Base-by-base conservation (phyloP, 192 early-diverging fungal species). In the Linnemannia elongata region DNA sequence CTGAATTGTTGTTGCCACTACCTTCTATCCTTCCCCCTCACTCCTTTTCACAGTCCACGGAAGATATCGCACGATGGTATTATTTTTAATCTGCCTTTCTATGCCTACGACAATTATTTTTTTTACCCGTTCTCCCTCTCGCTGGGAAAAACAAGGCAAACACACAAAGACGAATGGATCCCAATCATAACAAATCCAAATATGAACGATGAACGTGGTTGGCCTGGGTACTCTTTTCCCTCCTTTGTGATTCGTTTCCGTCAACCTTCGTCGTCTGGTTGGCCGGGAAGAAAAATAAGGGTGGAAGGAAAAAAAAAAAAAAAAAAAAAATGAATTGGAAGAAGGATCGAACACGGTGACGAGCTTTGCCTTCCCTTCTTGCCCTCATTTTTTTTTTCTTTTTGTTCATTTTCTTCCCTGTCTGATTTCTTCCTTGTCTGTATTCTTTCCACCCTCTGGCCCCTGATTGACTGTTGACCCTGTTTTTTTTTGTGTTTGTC, bases 201-300 rank as follows among this genome's bases (percentile, higher is more conserved):
- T 15, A 49, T 30, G 72, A 41, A 73, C 42, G 13, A 15, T 39
- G 18, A 71, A 38, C 69, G 39, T 71, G 69, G 72, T 17, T 75
- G 75, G 75, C 55, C 75, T 76, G 75, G 75, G 75, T 63, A 76
- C 75, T 76, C 73, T 33, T 10, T 10, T 44, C 10, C 30, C 22
- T 20, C n/a, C 17, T 38, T 45, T 41, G 24, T 72, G 36, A 13
- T 36, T 38, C 71, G 24, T 30, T 72, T n/a, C 41, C 24, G 12
- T n/a, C 71, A 22, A 20, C 71, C 38, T 18, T 9, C 30, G 60
- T 66, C 60, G 60, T 52, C 49, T 52, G 60, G 27, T 66, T 66
- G 60, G 60, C 60, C 15, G 60, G 60, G 60, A 66, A 66, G 60
- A 66, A 66, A n/a, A n/a, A n/a, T n/a, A n/a, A n/a, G n/a, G n/a